phyloP scores from a whole-genome alignment of 176 grass and related monocot genomes.

The Cenchrus purpureus region DNA sequence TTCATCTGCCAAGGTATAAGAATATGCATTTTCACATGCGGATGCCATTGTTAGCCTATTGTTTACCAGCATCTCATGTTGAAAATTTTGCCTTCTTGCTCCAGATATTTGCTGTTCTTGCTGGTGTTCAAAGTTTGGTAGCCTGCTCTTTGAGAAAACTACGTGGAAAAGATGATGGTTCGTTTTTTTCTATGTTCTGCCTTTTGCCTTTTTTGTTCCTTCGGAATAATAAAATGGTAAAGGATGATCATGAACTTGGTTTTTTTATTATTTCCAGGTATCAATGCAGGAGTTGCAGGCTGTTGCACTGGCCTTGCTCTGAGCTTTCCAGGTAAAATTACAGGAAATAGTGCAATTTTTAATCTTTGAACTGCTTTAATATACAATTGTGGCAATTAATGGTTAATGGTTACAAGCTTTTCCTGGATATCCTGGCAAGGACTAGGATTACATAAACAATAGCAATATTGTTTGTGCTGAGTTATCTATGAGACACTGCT shows the following conservation, averaged over 20 bases:
- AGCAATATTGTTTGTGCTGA: neutral
- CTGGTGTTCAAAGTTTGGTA: constrained; percentile 81
- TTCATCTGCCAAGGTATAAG: constrained; percentile 78
- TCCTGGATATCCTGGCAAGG: constrained; percentile 1
- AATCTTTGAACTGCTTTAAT: constrained; percentile 20
- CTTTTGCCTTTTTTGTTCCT: constrained; percentile 17
- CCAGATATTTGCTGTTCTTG: constrained; percentile 84
- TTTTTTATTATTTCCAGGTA: constrained; percentile 49
- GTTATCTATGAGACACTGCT: neutral
- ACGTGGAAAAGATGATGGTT: constrained; percentile 86
- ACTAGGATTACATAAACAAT: constrained; percentile 8
- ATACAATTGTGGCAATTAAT: neutral
- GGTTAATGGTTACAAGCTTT: neutral
- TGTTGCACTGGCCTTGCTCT: constrained; percentile 85
- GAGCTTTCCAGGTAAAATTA: constrained; percentile 76
- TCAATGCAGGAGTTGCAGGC: constrained; percentile 83
- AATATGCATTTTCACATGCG: neutral
- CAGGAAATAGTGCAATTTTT: constrained; percentile 10
- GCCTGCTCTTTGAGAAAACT: constrained; percentile 70
- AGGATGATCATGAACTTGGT: constrained; percentile 18
- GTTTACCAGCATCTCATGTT: constrained; percentile 9
- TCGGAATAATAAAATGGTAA: neutral
- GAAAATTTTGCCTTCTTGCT: constrained; percentile 20
- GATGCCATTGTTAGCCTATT: constrained; percentile 26
- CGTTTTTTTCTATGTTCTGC: neutral